Evolutionary conservation across 768 basidiomycete species (phyloP).

Genomic region (Lactifluus volemus): DNA sequence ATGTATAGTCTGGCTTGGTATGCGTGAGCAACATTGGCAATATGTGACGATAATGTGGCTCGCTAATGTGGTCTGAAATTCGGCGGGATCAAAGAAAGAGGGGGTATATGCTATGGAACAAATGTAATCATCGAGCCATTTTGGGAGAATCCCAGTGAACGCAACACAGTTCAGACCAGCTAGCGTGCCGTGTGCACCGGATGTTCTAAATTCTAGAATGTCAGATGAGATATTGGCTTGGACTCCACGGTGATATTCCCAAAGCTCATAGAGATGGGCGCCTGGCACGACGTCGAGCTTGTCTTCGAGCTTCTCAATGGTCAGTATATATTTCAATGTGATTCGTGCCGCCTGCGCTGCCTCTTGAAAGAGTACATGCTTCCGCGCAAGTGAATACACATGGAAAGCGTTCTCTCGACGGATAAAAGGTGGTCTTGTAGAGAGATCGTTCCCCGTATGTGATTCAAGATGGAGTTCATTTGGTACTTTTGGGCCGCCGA

Average conservation of each 20-base stretch:
- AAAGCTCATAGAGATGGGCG: background rate
- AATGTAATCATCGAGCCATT: constrained; percentile 6
- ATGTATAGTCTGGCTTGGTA: background rate
- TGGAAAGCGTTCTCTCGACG: background rate
- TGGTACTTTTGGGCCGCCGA: constrained; percentile 3
- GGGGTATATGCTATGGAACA: background rate
- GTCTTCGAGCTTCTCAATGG: background rate
- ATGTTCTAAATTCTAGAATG: background rate
- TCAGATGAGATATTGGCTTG: background rate
- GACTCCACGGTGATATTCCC: background rate
- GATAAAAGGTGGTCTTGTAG: background rate
- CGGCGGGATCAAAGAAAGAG: background rate
- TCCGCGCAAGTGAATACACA: background rate
- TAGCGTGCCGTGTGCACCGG: background rate
- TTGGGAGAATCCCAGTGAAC: background rate
- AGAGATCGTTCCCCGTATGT: background rate
- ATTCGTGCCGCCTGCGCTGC: background rate
- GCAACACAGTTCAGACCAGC: background rate
- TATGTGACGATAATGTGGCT: background rate
- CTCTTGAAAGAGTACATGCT: background rate
- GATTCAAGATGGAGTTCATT: background rate
- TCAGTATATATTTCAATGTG: background rate
- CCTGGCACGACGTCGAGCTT: background rate
- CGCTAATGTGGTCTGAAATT: background rate
- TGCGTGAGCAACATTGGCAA: background rate